Base-by-base conservation (phyloP, 352 stramenopile species). In the Phytophthora meadii region DNA sequence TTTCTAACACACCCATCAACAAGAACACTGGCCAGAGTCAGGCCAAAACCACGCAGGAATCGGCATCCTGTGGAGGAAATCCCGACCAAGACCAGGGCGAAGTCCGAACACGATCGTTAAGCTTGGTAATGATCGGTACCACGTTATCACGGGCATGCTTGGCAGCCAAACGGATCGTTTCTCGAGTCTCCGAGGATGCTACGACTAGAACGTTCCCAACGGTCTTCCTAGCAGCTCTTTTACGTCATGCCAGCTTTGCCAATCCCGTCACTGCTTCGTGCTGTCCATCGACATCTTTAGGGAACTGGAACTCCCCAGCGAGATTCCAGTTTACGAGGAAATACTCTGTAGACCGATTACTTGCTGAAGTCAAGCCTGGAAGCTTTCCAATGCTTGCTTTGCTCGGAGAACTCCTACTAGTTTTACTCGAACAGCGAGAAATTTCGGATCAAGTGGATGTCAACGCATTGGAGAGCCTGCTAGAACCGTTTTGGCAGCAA, bases 401-500 rank as follows among this genome's bases (percentile, higher is more conserved):
- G 0, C 63, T 87, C 2, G 81, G 81, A 11, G 84, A 93, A 53
- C 50, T 93, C 1, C 17, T 90, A 11, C 34, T 92, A 0, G 72
- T 89, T 22, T 40, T 93, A 24, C 39, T 76, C 1, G 67, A 79
- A n/a, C 59, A 74, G 19, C 63, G 68, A 9, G 25, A 58, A 0
- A 14, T 82, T n/a, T 47, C 70, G 2, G 2, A 12, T 14, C 41
- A 0, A 2, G 6, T 90, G 11, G 54, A 84, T 15, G 54, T 76
- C 0, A 49, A 49, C 7, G 39, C 46, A 0, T 44, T 93, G 2
- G 82, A 90, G 28, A 12, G 32, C 2, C 32, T 81, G 3, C 24
- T 92, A 0, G 54, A 66, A 15, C 79, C 81, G 3, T 93, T 74
- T 65, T 93, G 84, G 84, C 55, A 87, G 2, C 67, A 74, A 17